These are phyloP conservation scores for Meyerozyma elateridarum DNA, from an alignment of 1,139 yeast species.

Conservation along the genomic window DNA sequence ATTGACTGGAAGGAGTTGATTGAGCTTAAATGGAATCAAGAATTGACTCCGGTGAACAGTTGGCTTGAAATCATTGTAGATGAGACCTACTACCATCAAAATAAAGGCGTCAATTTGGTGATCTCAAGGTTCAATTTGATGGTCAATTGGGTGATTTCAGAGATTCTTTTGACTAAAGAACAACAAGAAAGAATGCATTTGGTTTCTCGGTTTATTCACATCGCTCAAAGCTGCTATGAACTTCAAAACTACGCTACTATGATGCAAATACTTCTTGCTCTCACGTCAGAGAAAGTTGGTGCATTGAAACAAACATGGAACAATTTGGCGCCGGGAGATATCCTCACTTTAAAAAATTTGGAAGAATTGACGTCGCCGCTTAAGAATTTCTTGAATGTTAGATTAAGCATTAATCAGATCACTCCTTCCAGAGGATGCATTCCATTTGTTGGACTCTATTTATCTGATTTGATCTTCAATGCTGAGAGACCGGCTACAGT, in stretches of 20 bases:
- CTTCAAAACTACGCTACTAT: slow-evolving; percentile 81
- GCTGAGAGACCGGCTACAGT: slow-evolving; percentile 60
- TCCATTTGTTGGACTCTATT: slow-evolving; percentile 82
- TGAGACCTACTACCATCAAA: slow-evolving; percentile 42
- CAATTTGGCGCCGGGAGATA: slow-evolving; percentile 49
- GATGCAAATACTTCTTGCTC: slow-evolving; percentile 81
- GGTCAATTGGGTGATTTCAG: slow-evolving; percentile 91
- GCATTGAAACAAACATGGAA: slow-evolving; percentile 73
- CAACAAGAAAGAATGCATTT: slow-evolving; percentile 58
- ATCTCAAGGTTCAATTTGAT: slow-evolving; percentile 82
- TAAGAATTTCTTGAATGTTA: slow-evolving; percentile 59
- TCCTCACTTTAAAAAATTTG: slow-evolving; percentile 60
- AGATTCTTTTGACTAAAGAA: slow-evolving; percentile 65
- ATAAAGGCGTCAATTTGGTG: slow-evolving; percentile 78
- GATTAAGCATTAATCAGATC: slow-evolving; percentile 57
- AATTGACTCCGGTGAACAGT: slow-evolving; percentile 67
- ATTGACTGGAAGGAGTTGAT: slow-evolving; percentile 90
- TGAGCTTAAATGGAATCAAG: slow-evolving; percentile 70
- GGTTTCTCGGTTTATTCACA: slow-evolving; percentile 75
- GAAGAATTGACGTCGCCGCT: slow-evolving; percentile 62
- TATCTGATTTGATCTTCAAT: slow-evolving; percentile 78
- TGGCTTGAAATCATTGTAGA: slow-evolving; percentile 79
- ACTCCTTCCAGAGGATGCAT: slow-evolving; percentile 77
- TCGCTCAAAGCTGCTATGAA: slow-evolving; percentile 69
- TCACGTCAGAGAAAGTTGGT: slow-evolving; percentile 67